A percentile compares a stretch with the other conserved stretches of the same genome.
Evolutionary conservation across 1,139 yeast genomes (phyloP).

Genomic region (Kodamaea sp.): DNA sequence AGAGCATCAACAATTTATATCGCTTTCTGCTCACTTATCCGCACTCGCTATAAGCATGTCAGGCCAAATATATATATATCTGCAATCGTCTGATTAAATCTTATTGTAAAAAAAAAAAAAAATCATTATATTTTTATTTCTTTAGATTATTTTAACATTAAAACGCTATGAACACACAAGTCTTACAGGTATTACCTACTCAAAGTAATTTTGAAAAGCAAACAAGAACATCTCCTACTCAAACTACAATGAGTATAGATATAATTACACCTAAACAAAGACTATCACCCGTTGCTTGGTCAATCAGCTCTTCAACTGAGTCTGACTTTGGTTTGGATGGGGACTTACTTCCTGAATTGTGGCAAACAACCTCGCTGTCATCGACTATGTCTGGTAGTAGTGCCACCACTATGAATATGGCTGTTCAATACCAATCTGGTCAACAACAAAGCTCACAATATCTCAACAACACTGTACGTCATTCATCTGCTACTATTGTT

Average conservation of each 20-base stretch:
- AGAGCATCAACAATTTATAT: too few species aligned
- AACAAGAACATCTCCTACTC: too few species aligned
- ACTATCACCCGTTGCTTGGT: slow-evolving; percentile 16
- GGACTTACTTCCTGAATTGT: slow-evolving; percentile 35
- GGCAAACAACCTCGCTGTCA: slow-evolving; percentile 23
- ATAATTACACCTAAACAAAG: slow-evolving; percentile 4
- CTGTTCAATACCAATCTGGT: background rate
- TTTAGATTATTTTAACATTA: too few species aligned
- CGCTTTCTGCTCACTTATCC: too few species aligned
- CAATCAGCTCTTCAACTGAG: slow-evolving; percentile 22
- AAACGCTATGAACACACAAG: slow-evolving; percentile 1
- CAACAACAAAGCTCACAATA: too few species aligned
- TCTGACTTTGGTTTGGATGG: slow-evolving; percentile 20
- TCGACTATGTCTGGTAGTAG: slow-evolving; percentile 6
- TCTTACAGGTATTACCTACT: background rate
- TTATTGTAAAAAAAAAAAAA: too few species aligned
- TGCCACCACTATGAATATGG: slow-evolving; percentile 4
- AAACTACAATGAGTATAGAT: slow-evolving; percentile 4
- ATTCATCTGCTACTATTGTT: too few species aligned
- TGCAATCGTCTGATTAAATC: too few species aligned
- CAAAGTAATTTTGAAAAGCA: background rate
- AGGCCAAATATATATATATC: too few species aligned
- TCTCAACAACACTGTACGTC: too few species aligned
- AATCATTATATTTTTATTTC: too few species aligned
- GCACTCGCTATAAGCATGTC: too few species aligned